Conservation (phyloP, 2,329 filamentous ascomycete genomes). For the Knufia fluminis region DNA sequence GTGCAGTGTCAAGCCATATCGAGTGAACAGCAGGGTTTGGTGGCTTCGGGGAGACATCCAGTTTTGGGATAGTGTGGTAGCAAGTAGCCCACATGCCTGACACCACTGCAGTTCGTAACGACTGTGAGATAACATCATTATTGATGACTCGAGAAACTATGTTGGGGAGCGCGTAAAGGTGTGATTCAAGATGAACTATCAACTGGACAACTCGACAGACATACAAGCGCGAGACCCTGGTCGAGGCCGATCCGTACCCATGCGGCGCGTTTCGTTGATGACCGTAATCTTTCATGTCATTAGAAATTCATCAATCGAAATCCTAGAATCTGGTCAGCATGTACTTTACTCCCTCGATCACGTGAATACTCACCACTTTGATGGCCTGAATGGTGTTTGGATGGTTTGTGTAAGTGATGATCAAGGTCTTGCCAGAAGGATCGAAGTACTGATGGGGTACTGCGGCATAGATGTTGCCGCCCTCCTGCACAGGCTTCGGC, state of each 20-base stretch:
- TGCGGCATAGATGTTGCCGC: conserved; percentile 21
- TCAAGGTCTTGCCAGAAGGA: conserved; percentile 19
- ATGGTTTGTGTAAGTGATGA: conserved; percentile 24
- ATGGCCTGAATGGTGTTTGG: conserved; percentile 23
- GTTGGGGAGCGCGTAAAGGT: no score
- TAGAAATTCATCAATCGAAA: not conserved
- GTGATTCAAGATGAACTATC: no score
- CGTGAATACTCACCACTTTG: conserved; percentile 10
- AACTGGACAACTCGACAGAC: no score
- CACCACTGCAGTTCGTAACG: no score
- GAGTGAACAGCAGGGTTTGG: no score
- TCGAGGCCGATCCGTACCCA: not conserved
- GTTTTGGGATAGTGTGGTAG: no score
- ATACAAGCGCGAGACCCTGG: not conserved
- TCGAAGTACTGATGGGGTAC: conserved; percentile 24
- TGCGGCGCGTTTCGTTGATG: not conserved
- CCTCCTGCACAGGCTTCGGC: conserved; percentile 16
- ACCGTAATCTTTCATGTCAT: no score
- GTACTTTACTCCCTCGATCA: not conserved
- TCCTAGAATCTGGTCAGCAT: not conserved
- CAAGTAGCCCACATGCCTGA: no score
- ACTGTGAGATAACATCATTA: no score
- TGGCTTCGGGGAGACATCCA: not conserved
- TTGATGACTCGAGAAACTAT: no score
- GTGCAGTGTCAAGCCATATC: no score